Base-by-base conservation (phyloP, 2,329 filamentous ascomycete species). In the Achaetomium macrosporum region DNA sequence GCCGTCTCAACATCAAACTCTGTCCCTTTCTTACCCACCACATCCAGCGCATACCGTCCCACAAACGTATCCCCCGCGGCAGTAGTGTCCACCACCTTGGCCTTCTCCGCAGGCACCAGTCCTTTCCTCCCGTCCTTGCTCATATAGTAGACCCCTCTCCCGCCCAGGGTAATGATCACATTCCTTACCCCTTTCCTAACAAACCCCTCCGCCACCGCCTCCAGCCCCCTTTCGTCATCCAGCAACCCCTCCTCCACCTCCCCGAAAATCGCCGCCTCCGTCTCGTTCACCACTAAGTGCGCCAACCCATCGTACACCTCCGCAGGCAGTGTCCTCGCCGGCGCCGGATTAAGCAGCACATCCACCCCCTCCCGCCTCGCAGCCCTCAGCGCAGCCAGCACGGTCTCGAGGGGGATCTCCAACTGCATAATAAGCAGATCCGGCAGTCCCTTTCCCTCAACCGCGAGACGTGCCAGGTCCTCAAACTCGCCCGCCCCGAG, bases 1-100 rank as follows among this genome's bases (percentile, higher is more conserved):
- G 85, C 83, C 1, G 75, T 73, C 54, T 78, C 78, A 42, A 87
- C 76, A 53, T 79, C 75, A 53, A 82, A 79, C 12, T 53, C 56
- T 12, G 52, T 62, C 25, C 54, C 62, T 29, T 51, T 59, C 41
- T 55, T 57, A 35, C 58, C 66, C 37, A 88, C 88, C 30, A 86
- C 78, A 53, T 83, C 81, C 25, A 93, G 81, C 2, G 89, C 87
- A 67, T 96, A 95, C 19, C 83, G 87, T 2, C 93, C 92, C 5
- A 95, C 88, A 71, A 96, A 96, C 0, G 92, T 96, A 68, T 97
- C 92, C 0, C 92, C 92, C 5, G 93, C 93, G 1, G 87, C 92
- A 8, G 92, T 97, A 1, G 92, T 97, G 68, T 97, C 92, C 5
- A 96, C 82, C 1, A 97, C 92, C 17, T 68, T 71, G 4, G 89